Base-by-base conservation (phyloP, 1,139 yeast genomes). In the Blastobotrys malaysiensis region DNA sequence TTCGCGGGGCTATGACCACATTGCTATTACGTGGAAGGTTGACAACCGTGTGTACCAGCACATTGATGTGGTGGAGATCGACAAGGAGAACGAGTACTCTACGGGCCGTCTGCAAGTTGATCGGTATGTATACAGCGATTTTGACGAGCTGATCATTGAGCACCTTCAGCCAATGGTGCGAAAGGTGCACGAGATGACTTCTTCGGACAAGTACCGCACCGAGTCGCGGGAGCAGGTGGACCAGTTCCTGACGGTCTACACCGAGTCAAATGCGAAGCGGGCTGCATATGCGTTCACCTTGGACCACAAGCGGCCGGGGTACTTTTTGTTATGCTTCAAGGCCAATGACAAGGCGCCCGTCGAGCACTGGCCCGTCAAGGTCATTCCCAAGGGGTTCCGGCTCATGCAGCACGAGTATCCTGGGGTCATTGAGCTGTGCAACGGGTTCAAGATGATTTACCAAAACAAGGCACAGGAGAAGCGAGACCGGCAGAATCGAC, bases 11-110 rank as follows among this genome's bases (percentile, higher is more conserved):
- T 78, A 82, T 46, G 87, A 88, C 61, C 97, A 83, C 69, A 78
- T 93, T 63, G 91, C 97, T 1, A 86, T 91, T 45, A 93, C 99
- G 0, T 93, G 99, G 98, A 93, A 93, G 69, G 91, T 95, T 44
- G 93, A 89, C 57, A 93, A 88, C 65, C 87, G 85, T 67, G 75
- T 93, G 60, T 95, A 86, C 73, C 99, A 95, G 69, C 98, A 93
- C 69, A 76, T 95, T 59, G 91, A 90, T 63, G 87, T 93, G 50
- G 78, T 84, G 60, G 99, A 93, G 70, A 77, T 80, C 52, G 83
- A 79, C 55, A 83, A 82, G 64, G 82, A 78, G 55, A 81, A 78
- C 63, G 87, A 83, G 49, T 82, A 79, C 60, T 78, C 83, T 0
- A 71, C 85, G 20, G 86, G 88, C 52, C 81, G 81, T 61, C 77